Conservation (phyloP, 352 stramenopile species). For the Bremia lactucae region DNA sequence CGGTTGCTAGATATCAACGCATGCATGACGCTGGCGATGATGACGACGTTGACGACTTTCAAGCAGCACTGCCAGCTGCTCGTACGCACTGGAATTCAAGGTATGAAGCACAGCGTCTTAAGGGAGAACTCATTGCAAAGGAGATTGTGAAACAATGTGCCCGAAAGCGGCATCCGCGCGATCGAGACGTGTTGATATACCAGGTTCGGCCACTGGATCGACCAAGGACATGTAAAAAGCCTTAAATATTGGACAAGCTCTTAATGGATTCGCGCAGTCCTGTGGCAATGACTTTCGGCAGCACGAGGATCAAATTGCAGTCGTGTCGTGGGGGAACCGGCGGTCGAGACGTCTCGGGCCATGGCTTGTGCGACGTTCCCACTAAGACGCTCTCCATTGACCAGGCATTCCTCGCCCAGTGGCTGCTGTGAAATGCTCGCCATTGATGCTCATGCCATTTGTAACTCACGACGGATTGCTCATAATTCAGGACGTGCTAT, state of each 20-base stretch:
- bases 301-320: conserved; percentile 51
- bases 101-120: conserved; percentile 36
- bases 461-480: conserved; percentile 33
- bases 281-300: conserved; percentile 67
- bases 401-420: conserved; percentile 7
- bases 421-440: conserved; percentile 9
- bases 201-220: conserved; percentile 25
- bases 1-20: conserved; percentile 8
- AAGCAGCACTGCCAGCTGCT: conserved; percentile 8
- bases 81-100: conserved; percentile 15
- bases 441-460: conserved; percentile 6
- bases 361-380: conserved; percentile 11
- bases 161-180: conserved; percentile 26
- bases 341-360: conserved; percentile 7
- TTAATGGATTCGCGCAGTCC: conserved; percentile 78
- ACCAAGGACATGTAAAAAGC: conserved; percentile 27
- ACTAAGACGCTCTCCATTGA: conserved; percentile 14
- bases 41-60: conserved; percentile 17
- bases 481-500: conserved; percentile 60
- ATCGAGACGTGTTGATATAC: conserved; percentile 18
- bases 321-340: conserved; percentile 25
- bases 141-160: conserved; percentile 45
- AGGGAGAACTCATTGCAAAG: conserved; percentile 34
- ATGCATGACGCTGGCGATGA: conserved; percentile 2
- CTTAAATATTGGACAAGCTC: conserved; percentile 61